Percentiles rank a stretch among this genome's conserved stretches.
These are phyloP conservation scores for Stereocaulon alpinum DNA, from an alignment of 495 filamentous ascomycete species.

Conservation along the genomic window DNA sequence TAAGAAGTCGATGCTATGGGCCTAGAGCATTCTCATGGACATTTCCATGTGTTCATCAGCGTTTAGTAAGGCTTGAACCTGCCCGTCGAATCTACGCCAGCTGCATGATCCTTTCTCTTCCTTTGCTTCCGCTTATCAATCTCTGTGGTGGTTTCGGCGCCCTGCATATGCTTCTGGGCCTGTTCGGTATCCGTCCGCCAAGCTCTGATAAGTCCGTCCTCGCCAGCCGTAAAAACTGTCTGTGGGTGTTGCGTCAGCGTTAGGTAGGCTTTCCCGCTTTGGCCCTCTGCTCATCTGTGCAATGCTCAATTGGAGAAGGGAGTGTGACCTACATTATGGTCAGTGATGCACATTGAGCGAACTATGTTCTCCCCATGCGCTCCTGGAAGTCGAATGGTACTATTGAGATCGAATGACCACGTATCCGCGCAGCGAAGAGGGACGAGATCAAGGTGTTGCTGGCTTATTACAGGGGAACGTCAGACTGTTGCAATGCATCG, in stretches of 20 bases:
- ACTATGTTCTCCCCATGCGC: conserved; percentile 81
- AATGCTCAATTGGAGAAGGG: background rate
- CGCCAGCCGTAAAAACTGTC: conserved; percentile 65
- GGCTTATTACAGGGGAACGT: conserved; percentile 30
- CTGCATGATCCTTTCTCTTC: conserved; percentile 6
- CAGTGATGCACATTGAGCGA: conserved; percentile 63
- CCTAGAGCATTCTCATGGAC: too few species aligned
- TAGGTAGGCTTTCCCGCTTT: background rate
- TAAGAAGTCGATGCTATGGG: too few species aligned
- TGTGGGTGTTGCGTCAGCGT: conserved; percentile 36
- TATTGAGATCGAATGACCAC: conserved; percentile 54
- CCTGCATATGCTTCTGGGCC: conserved; percentile 14
- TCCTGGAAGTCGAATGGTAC: conserved; percentile 54
- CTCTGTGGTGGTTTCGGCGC: conserved; percentile 51
- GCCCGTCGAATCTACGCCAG: background rate
- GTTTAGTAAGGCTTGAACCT: conserved; percentile 16
- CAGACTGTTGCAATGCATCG: conserved; percentile 15
- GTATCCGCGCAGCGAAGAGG: conserved; percentile 45
- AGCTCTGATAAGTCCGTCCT: conserved; percentile 65
- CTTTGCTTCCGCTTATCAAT: conserved; percentile 26
- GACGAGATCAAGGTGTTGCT: conserved; percentile 56
- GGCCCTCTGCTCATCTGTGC: background rate
- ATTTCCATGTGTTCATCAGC: background rate
- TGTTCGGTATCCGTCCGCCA: conserved; percentile 22
- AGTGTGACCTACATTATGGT: conserved; percentile 45